These are phyloP conservation scores for Irpex sp. DNA, from an alignment of 1,284 basidiomycete species.

Conservation along the genomic window DNA sequence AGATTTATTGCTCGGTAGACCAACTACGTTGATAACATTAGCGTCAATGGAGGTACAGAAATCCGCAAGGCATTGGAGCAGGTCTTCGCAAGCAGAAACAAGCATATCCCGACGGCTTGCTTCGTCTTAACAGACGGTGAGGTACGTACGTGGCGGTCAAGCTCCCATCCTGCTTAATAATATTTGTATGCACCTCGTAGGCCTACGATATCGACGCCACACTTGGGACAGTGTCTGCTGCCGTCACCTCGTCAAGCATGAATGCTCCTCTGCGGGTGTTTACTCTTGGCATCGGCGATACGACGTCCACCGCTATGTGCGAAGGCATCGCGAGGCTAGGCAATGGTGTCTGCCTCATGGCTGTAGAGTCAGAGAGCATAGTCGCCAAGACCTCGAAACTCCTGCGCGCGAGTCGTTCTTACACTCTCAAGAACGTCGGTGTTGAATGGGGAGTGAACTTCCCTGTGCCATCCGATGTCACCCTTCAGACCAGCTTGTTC, in stretches of 20 bases:
- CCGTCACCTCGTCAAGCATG: not conserved
- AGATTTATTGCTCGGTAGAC: not conserved
- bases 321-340: slow-evolving; percentile 47
- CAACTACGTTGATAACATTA: slow-evolving; percentile 36
- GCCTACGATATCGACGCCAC: slow-evolving; percentile 6
- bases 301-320: slow-evolving; percentile 46
- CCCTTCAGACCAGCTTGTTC: slow-evolving; percentile 10
- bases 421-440: slow-evolving; percentile 38
- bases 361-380: slow-evolving; percentile 41
- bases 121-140: slow-evolving; percentile 29
- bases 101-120: slow-evolving; percentile 35
- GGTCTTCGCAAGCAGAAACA: slow-evolving; percentile 31
- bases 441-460: slow-evolving; percentile 42
- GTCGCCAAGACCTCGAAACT: slow-evolving; percentile 43
- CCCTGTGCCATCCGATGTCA: not conserved
- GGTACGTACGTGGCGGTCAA: slow-evolving; percentile 1
- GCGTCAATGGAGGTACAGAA: slow-evolving; percentile 45
- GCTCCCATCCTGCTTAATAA: too few relatives aligned
- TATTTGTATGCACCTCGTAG: not conserved
- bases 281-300: slow-evolving; percentile 48
- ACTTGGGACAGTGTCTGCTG: not conserved
- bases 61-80: slow-evolving; percentile 35
- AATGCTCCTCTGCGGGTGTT: slow-evolving; percentile 43
- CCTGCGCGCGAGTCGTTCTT: slow-evolving; percentile 44
- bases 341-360: slow-evolving; percentile 45